These are phyloP conservation scores for Vitellaria paradoxa DNA, from an alignment of 179 eudicot species.

Conservation along the genomic window DNA sequence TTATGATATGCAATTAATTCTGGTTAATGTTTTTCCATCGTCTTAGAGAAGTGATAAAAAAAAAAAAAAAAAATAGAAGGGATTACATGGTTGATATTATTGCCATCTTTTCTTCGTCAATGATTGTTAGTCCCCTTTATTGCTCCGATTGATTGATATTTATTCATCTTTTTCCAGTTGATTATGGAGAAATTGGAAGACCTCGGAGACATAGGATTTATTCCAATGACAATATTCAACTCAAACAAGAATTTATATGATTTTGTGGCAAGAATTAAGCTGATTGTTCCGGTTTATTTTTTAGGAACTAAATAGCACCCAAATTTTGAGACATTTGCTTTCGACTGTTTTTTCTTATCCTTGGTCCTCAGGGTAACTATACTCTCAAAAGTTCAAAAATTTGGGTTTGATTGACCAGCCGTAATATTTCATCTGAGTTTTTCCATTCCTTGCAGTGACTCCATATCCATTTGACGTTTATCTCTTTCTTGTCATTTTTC, in stretches of 20 bases:
- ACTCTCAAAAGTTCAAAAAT: not conserved
- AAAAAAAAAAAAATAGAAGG: not conserved
- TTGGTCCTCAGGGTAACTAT: not conserved
- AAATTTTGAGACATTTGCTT: not conserved
- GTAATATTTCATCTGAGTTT: not conserved
- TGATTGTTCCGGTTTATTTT: not conserved
- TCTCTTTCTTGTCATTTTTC: slow-evolving; percentile 5
- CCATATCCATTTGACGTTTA: not conserved
- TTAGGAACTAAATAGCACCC: not conserved
- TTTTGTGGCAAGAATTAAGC: not conserved
- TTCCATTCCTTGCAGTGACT: too few species aligned
- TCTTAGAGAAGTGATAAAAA: not conserved
- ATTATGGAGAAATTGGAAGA: not conserved
- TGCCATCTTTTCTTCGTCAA: not conserved
- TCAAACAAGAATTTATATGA: not conserved
- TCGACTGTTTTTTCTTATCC: not conserved
- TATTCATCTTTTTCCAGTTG: not conserved
- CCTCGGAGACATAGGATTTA: not conserved
- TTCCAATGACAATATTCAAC: not conserved
- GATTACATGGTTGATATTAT: not conserved
- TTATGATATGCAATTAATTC: not conserved
- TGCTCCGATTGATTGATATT: not conserved
- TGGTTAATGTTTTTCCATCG: slow-evolving; percentile 1
- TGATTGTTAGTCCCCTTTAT: not conserved
- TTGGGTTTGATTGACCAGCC: not conserved